A percentile compares a stretch with the other conserved stretches of the same genome.
Conservation (phyloP, 129 eudicot species). For the Chrysanthemum lavandulifolium region DNA sequence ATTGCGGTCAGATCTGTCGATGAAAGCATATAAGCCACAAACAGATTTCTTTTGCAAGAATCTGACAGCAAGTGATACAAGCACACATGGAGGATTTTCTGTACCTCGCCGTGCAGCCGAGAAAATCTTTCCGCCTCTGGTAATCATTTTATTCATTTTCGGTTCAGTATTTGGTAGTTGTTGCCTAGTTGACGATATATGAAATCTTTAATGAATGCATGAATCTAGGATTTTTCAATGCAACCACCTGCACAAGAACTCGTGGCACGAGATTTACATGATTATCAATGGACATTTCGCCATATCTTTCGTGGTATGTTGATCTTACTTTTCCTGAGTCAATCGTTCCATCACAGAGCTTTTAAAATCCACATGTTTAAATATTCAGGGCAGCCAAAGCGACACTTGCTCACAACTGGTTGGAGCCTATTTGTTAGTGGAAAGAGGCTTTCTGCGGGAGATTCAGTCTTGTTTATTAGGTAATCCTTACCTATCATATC, state of each 20-base stretch:
- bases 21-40: constrained; percentile 72
- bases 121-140: constrained; percentile 84
- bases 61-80: constrained; percentile 94
- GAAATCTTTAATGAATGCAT: not conserved
- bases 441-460: constrained; percentile 88
- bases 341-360: no score
- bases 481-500: constrained; percentile 15
- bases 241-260: constrained; percentile 99
- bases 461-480: constrained; percentile 94
- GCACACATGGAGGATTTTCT: constrained; percentile 98
- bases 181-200: not conserved
- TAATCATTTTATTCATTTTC: constrained; percentile 20
- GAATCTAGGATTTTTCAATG: constrained; percentile 70
- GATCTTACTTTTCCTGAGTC: not conserved
- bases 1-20: constrained; percentile 76
- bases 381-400: constrained; percentile 84
- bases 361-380: not conserved
- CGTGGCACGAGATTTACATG: constrained; percentile 82
- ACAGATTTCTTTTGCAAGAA: constrained; percentile 93
- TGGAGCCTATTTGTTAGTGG: constrained; percentile 96
- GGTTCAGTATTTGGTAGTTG: not conserved
- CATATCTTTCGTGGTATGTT: constrained; percentile 82
- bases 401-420: constrained; percentile 94
- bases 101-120: constrained; percentile 99
- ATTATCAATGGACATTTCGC: constrained; percentile 76